These are phyloP conservation scores for Piloderma croceum DNA, from an alignment of 768 basidiomycete genomes.

Conservation along the genomic window DNA sequence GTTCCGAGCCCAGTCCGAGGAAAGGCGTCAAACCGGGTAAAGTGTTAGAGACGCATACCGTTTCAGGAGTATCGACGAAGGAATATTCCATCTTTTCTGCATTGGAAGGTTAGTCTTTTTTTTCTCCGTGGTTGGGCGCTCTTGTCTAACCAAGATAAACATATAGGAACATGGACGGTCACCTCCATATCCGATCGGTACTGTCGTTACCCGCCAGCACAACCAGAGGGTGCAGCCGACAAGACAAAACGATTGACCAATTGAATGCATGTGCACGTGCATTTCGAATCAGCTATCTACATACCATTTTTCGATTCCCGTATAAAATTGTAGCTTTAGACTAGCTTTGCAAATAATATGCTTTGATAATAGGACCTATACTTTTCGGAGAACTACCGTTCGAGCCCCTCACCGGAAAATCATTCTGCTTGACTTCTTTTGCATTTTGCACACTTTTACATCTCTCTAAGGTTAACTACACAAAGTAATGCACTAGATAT, in stretches of 20 bases:
- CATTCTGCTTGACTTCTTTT: too few species aligned
- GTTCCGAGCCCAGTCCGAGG: slow-evolving; percentile 62
- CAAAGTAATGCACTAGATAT: too few species aligned
- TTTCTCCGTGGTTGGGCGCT: background rate
- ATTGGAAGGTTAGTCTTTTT: slow-evolving; percentile 62
- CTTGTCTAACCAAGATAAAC: slow-evolving; percentile 4
- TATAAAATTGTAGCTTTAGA: too few species aligned
- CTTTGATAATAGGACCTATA: too few species aligned
- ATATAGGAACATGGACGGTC: slow-evolving; percentile 82
- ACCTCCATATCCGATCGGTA: slow-evolving; percentile 86
- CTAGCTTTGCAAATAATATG: too few species aligned
- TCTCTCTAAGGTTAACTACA: too few species aligned
- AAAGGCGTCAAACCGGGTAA: slow-evolving; percentile 69
- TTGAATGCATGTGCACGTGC: too few species aligned
- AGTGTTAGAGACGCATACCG: slow-evolving; percentile 89
- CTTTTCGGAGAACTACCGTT: too few species aligned
- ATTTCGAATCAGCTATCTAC: too few species aligned
- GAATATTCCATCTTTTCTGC: slow-evolving; percentile 92
- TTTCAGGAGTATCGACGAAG: slow-evolving; percentile 65
- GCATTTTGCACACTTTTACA: too few species aligned
- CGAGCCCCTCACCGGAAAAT: too few species aligned
- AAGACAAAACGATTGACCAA: slow-evolving; percentile 26
- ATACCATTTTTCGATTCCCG: too few species aligned
- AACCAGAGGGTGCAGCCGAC: slow-evolving; percentile 44
- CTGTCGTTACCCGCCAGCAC: slow-evolving; percentile 80